Evolutionary conservation across 768 basidiomycete species (phyloP), one percentile per base, ranked within the genome.

Genomic region (Mycena leptocephala): DNA sequence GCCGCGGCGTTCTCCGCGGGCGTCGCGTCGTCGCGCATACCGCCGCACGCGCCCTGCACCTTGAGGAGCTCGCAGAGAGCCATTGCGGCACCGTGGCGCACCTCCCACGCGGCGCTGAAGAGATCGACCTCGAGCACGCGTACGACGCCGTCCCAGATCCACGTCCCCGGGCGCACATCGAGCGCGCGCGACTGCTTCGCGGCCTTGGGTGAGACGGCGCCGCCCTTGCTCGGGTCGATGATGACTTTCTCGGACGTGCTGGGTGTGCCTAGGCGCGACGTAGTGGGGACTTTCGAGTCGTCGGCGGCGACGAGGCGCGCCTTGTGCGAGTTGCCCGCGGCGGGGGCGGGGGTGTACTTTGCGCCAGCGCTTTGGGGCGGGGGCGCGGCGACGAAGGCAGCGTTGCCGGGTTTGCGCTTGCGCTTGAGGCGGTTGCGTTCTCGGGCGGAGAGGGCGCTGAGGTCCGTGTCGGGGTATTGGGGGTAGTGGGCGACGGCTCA

Each of bases 351-450:
- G 48, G 84, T 89, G 79, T 93, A 96, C 80, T 94, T 94, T 6
- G 93, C 84, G 39, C 91, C 90, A 0, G 91, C 79, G 59, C 84
- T 81, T 79, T 93, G 91, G 30, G 92, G 88, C 2, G 94, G 93
- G 5, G 93, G 93, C 2, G 94, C 91, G 16, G 93, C 89, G 20
- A 97, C 96, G 79, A 96, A 96, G 1, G 95, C 95, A 37, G 93
- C 87, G 81, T 94, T 95, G 5, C 96, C 97, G 5, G 90, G 90
- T 81, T 97, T 98, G 70, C 97, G 94, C 82, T 99, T 99, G 33
- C 98, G 91, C 84, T 99, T 99, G 37, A 99, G 87, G 59, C 97
- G 92, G 82, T 98, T 98, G 37, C 95, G 92, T 84, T 99, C 98
- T 68, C 98, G 93, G 14, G 97, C 96, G 37, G 97, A 98, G 56